Conservation (phyloP, 768 basidiomycete species). For the Pulveroboletus sp. region DNA sequence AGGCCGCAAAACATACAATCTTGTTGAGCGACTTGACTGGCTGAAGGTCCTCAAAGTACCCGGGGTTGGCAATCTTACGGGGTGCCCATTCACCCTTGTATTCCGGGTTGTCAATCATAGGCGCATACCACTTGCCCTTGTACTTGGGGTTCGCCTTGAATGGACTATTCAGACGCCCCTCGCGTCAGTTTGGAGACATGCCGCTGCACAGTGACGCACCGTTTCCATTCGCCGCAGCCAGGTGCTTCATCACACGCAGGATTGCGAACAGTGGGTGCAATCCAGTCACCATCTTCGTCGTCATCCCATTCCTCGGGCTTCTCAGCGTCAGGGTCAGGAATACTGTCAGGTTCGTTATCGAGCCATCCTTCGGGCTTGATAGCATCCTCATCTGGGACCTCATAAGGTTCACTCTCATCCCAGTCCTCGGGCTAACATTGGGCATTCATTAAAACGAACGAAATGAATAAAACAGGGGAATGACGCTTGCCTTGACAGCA, state of each 20-base stretch:
- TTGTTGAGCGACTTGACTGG: conserved; percentile 82
- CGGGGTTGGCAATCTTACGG: conserved; percentile 86
- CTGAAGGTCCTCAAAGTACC: conserved; percentile 82
- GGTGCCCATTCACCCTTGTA: conserved; percentile 97
- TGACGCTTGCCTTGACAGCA: conserved; percentile 63
- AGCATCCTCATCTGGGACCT: conserved; percentile 85
- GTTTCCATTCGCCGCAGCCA: conserved; percentile 95
- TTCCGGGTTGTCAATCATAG: conserved; percentile 93
- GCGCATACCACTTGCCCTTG: conserved; percentile 98
- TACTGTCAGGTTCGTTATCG: conserved; percentile 73
- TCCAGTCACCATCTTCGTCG: conserved; percentile 99
- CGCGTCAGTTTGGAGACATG: background rate
- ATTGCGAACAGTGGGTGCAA: conserved; percentile 86
- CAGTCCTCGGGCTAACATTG: conserved; percentile 80
- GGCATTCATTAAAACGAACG: background rate
- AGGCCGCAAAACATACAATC: conserved; percentile 54
- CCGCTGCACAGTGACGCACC: conserved; percentile 35
- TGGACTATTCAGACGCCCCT: conserved; percentile 44
- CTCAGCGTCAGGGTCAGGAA: conserved; percentile 88
- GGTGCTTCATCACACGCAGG: conserved; percentile 86
- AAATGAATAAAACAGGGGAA: background rate
- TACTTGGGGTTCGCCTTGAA: conserved; percentile 89
- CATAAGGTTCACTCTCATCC: conserved; percentile 96
- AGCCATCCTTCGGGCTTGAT: conserved; percentile 95
- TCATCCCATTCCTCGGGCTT: conserved; percentile 99